Evolutionary conservation across 345 rosid species (phyloP).

Genomic region (Fremontodendron californicum): DNA sequence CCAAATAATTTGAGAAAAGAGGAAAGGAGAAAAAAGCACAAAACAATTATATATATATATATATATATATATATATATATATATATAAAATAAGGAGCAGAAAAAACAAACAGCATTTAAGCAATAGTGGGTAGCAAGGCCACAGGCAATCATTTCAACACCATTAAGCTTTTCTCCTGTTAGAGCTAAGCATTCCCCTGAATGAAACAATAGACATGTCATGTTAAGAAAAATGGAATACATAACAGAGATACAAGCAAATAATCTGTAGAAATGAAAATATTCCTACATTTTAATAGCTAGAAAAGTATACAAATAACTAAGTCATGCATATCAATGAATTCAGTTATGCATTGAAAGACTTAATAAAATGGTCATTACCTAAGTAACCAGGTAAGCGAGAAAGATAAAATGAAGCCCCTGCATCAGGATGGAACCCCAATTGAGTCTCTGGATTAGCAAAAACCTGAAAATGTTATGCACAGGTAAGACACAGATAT

Average conservation of each 20-base stretch:
- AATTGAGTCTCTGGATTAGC: constrained; percentile 73
- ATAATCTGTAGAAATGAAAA: background rate
- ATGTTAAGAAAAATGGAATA: background rate
- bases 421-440: constrained; percentile 91
- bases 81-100: constrained; percentile 7
- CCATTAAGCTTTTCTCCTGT: constrained; percentile 89
- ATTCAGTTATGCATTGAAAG: constrained; percentile 2
- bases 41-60: too few species aligned
- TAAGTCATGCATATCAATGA: background rate
- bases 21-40: constrained; percentile 1
- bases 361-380: constrained; percentile 15
- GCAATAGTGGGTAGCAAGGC: constrained; percentile 87
- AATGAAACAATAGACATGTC: constrained; percentile 3
- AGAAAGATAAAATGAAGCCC: constrained; percentile 90
- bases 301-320: background rate
- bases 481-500: background rate
- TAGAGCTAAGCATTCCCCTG: constrained; percentile 90
- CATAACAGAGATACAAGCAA: background rate
- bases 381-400: constrained; percentile 84
- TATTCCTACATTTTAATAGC: background rate
- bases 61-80: too few species aligned
- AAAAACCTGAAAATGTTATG: constrained; percentile 47
- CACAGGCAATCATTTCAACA: constrained; percentile 86
- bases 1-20: constrained; percentile 8
- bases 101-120: constrained; percentile 54